Evolutionary conservation across 306 rosid species (phyloP).

Genomic region (Prunus mira): DNA sequence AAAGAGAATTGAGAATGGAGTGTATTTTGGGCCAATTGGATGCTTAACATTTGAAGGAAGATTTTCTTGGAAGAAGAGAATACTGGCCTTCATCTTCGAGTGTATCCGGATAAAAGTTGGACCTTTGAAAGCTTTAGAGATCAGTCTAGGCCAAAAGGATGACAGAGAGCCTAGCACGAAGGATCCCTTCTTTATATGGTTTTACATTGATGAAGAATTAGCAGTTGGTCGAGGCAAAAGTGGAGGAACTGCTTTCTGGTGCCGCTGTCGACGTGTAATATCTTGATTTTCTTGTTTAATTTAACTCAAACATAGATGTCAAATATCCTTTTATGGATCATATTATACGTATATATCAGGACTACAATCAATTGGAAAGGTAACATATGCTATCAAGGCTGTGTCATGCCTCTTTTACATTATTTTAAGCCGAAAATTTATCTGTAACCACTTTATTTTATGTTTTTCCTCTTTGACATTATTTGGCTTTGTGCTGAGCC

Average conservation of each 20-base stretch:
- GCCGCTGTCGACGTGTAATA: conserved; percentile 60
- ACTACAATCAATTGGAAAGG: not conserved
- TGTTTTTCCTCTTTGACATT: not conserved
- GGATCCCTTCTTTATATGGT: conserved; percentile 91
- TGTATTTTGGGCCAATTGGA: conserved; percentile 84
- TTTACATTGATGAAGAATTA: conserved; percentile 87
- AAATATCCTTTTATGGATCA: not conserved
- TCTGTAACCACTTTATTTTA: not conserved
- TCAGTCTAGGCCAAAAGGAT: conserved; percentile 70
- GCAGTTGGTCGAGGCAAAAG: conserved; percentile 94
- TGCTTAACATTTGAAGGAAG: conserved; percentile 87
- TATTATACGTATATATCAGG: not conserved
- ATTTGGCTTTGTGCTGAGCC: not conserved
- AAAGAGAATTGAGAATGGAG: conserved; percentile 88
- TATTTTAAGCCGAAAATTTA: not conserved
- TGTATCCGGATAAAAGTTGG: conserved; percentile 67
- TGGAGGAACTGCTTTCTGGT: conserved; percentile 95
- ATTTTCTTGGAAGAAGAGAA: conserved; percentile 73
- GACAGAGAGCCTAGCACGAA: conserved; percentile 69
- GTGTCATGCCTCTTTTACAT: not conserved
- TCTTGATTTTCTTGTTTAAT: conserved; percentile 23
- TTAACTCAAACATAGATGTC: conserved; percentile 2
- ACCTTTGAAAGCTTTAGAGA: conserved; percentile 67
- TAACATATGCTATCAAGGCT: not conserved
- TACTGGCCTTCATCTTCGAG: conserved; percentile 75